A percentile compares a stretch with the other conserved stretches of the same genome.
Evolutionary conservation across 2,329 filamentous ascomycete genomes (phyloP).

Genomic region (Bimuria novae-zelandiae): DNA sequence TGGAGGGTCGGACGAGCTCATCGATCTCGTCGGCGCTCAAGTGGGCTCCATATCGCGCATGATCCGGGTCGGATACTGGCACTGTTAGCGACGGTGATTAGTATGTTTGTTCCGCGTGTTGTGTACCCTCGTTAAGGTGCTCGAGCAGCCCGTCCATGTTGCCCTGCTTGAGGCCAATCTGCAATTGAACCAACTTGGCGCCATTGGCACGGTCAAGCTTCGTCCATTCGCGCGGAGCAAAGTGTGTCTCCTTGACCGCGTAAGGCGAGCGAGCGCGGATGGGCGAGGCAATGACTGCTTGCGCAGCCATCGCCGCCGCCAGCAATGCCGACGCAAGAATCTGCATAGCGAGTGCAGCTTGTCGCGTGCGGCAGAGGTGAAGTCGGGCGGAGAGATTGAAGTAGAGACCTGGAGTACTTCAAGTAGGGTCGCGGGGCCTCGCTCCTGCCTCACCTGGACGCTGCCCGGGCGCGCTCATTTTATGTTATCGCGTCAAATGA

Average conservation of each 20-base stretch:
- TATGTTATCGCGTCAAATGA: not conserved
- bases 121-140: not conserved
- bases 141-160: constrained; percentile 45
- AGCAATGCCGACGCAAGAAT: constrained; percentile 29
- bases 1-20: constrained; percentile 58
- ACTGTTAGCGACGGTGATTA: not conserved
- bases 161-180: constrained; percentile 64
- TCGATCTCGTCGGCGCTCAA: constrained; percentile 57
- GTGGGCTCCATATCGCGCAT: constrained; percentile 61
- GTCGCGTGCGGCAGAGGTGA: constrained; percentile 1
- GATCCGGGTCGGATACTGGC: constrained; percentile 56
- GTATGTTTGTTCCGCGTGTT: not conserved
- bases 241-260: constrained; percentile 61
- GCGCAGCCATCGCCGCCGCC: constrained; percentile 33
- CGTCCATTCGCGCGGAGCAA: constrained; percentile 58
- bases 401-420: not conserved
- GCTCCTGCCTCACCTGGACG: not conserved
- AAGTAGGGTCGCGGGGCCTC: not conserved
- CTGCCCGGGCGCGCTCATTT: not conserved
- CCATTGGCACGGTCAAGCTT: constrained; percentile 54
- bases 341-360: constrained; percentile 24
- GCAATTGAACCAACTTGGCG: constrained; percentile 57
- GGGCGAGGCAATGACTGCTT: constrained; percentile 41
- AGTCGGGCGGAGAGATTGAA: not conserved
- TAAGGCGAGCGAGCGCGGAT: constrained; percentile 50